Base-by-base conservation (phyloP, 148 eudicot genomes). In the Pouteria glomerata region DNA sequence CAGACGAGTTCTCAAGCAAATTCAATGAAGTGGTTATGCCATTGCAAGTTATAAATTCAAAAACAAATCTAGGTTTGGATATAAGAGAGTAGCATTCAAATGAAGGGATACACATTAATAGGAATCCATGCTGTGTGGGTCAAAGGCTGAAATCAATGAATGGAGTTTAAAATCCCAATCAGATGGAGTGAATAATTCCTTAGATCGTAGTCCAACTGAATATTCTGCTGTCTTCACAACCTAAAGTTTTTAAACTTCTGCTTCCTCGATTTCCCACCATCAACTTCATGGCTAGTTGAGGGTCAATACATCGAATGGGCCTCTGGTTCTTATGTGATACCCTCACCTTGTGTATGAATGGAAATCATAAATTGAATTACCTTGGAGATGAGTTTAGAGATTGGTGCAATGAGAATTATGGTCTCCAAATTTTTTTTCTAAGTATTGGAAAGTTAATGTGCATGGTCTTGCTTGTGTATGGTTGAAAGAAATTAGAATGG, bases 171-270 rank as follows among this genome's bases (percentile, higher is more conserved):
- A 41, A 56, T 31, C 76, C 21, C 18, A 55, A n/a, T 52, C 57
- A 31, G 33, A 33, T 64, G 33, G 30, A 23, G 12, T 19, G 44
- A 16, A 55, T 42, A 63, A 57, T 18, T 11, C 71, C 73, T 2
- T 18, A 4, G 64, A 63, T 51, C 64, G 48, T 33, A 7, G 24
- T 57, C 66, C 76, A 18, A 78, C 78, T n/a, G 79, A 80, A 61
- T 95, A 83, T 76, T 48, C 82, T 68, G 96, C 96, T 47, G 76
- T 51, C 92, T 95, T 42, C 97, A 97, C 64, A 87, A 95, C 81
- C 66, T 95, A n/a, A n/a, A 47, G 53, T 69, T 41, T 95, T 41
- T 75, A 79, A 63, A 80, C 69, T 63, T 71, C 75, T 33, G 81
- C 64, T n/a, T 81, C 66, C 10, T 57, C 4, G 70, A 11, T 52